Base-by-base conservation (phyloP, 345 rosid species). In the Litchi chinensis region DNA sequence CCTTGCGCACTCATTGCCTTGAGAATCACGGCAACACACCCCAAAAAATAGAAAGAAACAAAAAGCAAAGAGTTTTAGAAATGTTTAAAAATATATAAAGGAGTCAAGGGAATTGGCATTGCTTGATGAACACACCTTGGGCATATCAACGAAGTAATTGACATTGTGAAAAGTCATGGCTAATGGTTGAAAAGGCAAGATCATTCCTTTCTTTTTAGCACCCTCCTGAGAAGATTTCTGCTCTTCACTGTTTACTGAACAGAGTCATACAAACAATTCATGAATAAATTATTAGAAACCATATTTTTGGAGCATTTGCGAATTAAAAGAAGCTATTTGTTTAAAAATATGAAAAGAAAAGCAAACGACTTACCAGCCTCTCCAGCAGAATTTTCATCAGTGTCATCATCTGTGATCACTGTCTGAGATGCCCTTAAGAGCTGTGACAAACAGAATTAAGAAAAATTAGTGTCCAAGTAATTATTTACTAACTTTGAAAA, bases 61-160 rank as follows among this genome's bases (percentile, higher is more conserved):
- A 59, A 57, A n/a, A 11, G 52, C 1, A 11, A 46, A 60, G 22
- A 21, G 48, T 28, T 41, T 40, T 52, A 63, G n/a, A 60, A 65
- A 60, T 13, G 39, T 68, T 40, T 57, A 68, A 56, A n/a, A 19
- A 70, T 54, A 54, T 16, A 59, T 13, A 16, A 19, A 62, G 18
- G 24, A 39, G 11, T 52, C 70, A 44, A 79, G 22, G 71, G 46
- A 48, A 26, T 8, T 4, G 68, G 54, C 76, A 40, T 46, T 52
- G 77, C 48, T 6, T 50, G 70, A 57, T 41, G 76, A 32, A 60
- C 48, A 62, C 59, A 93, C 98, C 94, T 86, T 84, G 32, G 98
- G 98, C 95, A 93, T 92, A 80, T 95, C 95, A 76, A 95, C 98
- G 76, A 78, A 95, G 87, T 95, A 95, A 83, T 91, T 95, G 83